Evolutionary conservation across 2,329 filamentous ascomycete species (phyloP).

Genomic region (Paecilomyces niveus): DNA sequence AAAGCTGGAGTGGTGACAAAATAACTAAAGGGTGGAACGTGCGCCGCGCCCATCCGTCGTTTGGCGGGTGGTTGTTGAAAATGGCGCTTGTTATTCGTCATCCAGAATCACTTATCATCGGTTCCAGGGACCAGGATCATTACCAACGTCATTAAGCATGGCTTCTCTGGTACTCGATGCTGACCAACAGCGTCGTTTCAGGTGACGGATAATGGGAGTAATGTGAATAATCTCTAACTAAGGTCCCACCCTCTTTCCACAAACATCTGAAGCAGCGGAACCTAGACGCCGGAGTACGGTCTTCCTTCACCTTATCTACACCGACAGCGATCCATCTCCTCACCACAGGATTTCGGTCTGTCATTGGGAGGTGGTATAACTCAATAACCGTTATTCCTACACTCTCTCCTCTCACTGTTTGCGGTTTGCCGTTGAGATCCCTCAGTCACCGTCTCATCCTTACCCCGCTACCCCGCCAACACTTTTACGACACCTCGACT

Average conservation of each 20-base stretch:
- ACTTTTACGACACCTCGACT: neutral
- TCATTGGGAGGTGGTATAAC: neutral
- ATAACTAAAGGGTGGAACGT: neutral
- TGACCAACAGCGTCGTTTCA: neutral
- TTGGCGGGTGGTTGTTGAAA: neutral
- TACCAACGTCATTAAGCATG: neutral
- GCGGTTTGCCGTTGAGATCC: neutral
- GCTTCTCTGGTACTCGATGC: neutral
- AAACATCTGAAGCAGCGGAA: neutral
- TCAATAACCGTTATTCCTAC: neutral
- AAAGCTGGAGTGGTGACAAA: neutral
- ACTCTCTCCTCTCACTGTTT: neutral
- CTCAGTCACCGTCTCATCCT: neutral
- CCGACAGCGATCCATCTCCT: neutral
- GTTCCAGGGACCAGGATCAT: neutral
- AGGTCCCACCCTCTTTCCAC: neutral
- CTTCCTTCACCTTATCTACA: neutral
- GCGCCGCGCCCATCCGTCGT: neutral
- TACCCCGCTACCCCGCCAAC: slow-evolving; percentile 5
- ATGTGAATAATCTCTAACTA: neutral
- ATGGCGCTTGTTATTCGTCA: neutral
- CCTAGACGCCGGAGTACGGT: neutral
- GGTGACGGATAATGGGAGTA: neutral
- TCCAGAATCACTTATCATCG: neutral
- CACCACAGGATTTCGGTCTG: neutral